Conservation (phyloP, 495 filamentous ascomycete species). For the Corynascus novoguineensis region DNA sequence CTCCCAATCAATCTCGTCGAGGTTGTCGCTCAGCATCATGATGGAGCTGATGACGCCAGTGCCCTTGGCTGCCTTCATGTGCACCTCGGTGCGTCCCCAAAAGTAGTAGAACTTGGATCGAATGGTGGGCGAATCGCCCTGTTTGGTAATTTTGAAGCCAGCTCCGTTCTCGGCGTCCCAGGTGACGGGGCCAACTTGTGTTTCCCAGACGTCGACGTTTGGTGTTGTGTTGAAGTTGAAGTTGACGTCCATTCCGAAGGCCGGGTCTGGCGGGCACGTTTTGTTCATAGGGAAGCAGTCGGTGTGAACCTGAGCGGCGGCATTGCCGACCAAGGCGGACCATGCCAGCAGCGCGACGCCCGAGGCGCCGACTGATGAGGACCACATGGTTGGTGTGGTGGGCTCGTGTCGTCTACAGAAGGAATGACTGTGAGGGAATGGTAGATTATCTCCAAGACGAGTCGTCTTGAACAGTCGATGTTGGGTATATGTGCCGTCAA, state of each 20-base stretch:
- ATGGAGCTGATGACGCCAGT: constrained; percentile 76
- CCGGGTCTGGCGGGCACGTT: constrained; percentile 59
- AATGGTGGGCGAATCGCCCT: constrained; percentile 69
- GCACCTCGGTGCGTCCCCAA: constrained; percentile 66
- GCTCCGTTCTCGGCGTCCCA: constrained; percentile 55
- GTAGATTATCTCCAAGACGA: no score
- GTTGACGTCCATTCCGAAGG: constrained; percentile 51
- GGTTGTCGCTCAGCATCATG: constrained; percentile 74
- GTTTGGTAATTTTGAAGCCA: constrained; percentile 61
- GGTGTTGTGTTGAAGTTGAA: constrained; percentile 63
- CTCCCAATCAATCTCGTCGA: constrained; percentile 92
- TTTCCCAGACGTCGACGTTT: constrained; percentile 54
- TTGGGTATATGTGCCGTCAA: neutral
- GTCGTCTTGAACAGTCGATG: no score
- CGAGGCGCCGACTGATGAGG: constrained; percentile 28
- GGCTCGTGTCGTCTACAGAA: no score
- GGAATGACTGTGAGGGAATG: no score
- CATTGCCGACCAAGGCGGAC: constrained; percentile 33
- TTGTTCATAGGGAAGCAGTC: constrained; percentile 61
- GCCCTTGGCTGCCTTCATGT: constrained; percentile 67
- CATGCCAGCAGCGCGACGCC: constrained; percentile 41
- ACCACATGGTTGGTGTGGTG: constrained; percentile 26
- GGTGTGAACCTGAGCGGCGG: constrained; percentile 57
- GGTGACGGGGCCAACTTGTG: constrained; percentile 51
- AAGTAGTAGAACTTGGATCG: constrained; percentile 70